A percentile compares a stretch with the other conserved stretches of the same genome.
phyloP scores from a whole-genome alignment of 768 basidiomycete species.

The Sporobolomyces roseus region DNA sequence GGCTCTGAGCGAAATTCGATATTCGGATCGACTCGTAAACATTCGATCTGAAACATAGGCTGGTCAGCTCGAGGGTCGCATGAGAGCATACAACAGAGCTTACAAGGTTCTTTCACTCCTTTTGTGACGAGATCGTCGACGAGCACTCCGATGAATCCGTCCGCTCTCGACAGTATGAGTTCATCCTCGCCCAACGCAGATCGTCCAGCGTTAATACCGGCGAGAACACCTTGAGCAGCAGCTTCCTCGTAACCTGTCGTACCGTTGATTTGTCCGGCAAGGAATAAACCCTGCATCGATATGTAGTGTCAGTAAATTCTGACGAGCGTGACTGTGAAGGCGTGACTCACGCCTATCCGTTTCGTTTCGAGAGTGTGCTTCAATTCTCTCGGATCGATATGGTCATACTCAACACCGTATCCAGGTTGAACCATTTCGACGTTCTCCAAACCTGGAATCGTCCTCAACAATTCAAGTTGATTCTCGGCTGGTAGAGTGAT shows the following conservation, averaged over 20 bases:
- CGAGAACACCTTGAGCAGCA: constrained; percentile 81
- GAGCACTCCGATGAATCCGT: constrained; percentile 84
- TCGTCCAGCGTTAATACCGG: constrained; percentile 82
- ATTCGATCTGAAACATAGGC: constrained; percentile 64
- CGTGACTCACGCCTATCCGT: constrained; percentile 59
- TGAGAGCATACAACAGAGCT: constrained; percentile 44
- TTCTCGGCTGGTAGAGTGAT: constrained; percentile 81
- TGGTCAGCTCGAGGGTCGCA: background rate
- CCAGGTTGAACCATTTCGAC: constrained; percentile 78
- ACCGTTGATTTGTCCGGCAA: constrained; percentile 88
- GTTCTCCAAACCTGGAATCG: constrained; percentile 76
- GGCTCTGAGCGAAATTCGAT: constrained; percentile 77
- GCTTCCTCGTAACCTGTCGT: constrained; percentile 95
- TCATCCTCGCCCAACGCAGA: constrained; percentile 57
- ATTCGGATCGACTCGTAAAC: constrained; percentile 89
- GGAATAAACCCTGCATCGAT: constrained; percentile 63
- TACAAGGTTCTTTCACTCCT: constrained; percentile 87
- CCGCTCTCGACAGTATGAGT: constrained; percentile 70
- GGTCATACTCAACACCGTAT: constrained; percentile 90
- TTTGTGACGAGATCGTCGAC: constrained; percentile 84
- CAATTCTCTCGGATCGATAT: constrained; percentile 77
- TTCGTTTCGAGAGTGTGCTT: constrained; percentile 75
- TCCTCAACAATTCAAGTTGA: constrained; percentile 76
- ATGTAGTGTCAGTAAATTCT: background rate
- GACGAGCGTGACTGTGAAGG: background rate